These are phyloP conservation scores for Dittrichia graveolens DNA, from an alignment of 129 eudicot species.

Conservation along the genomic window DNA sequence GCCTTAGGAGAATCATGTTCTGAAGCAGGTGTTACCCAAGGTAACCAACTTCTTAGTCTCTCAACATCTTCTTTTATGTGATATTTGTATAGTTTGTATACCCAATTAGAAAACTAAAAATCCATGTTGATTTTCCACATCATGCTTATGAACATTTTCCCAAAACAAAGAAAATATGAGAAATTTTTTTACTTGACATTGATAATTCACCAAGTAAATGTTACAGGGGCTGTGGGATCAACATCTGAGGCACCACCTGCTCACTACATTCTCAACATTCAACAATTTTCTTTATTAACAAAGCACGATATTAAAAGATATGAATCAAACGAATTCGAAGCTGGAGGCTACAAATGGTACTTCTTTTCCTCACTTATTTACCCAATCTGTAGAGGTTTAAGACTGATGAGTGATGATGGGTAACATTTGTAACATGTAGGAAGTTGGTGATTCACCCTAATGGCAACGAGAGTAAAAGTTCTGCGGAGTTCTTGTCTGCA, in stretches of 20 bases:
- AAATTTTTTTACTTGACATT: background rate
- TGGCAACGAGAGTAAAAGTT: conserved; percentile 57
- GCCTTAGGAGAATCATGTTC: conserved; percentile 16
- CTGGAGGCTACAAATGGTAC: conserved; percentile 76
- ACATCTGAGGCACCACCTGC: conserved; percentile 59
- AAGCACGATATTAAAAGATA: conserved; percentile 45
- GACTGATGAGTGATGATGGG: too few relatives aligned
- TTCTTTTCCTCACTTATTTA: background rate
- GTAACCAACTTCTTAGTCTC: conserved; percentile 34
- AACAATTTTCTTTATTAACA: conserved; percentile 41
- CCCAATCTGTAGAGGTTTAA: too few relatives aligned
- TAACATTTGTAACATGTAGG: conserved; percentile 39
- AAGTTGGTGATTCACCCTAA: conserved; percentile 57
- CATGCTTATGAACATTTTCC: background rate
- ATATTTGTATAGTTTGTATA: too few relatives aligned
- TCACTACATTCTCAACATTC: conserved; percentile 53
- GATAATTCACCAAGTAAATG: background rate
- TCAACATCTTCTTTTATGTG: background rate
- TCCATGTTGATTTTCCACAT: background rate
- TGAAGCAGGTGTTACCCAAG: conserved; percentile 15
- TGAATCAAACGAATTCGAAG: conserved; percentile 51
- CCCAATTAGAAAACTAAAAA: too few relatives aligned
- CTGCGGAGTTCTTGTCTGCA: conserved; percentile 46
- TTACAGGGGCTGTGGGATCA: conserved; percentile 43
- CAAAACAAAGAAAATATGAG: background rate